Base-by-base conservation (phyloP, 192 early-diverging fungal species). In the Backusella macrospora region DNA sequence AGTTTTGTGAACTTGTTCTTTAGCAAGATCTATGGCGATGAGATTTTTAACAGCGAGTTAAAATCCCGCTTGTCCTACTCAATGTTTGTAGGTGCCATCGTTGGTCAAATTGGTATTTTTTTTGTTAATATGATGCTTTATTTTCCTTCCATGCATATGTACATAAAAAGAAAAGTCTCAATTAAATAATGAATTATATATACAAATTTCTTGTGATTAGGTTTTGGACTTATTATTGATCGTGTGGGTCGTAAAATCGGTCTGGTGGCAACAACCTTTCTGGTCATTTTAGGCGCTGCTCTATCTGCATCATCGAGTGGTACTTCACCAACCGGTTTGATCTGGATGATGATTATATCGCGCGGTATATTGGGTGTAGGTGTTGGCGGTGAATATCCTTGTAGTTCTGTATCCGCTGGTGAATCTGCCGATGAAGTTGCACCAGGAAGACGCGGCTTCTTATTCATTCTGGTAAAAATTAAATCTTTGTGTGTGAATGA, bases 191-290 rank as follows among this genome's bases (percentile, higher is more conserved):
- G 29, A 34, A 34, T 34, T 34, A 34, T 34, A 34, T 34, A 2
- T 15, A 48, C 3, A 16, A 1, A 49, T 62, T 15, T 21, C 16
- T 21, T 14, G 8, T 52, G 10, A 42, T 16, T 21, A 76, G 77
- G 79, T 5, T 82, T 88, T 52, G 86, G 86, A 16, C 72, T 83
- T 9, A 52, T 86, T n/a, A 79, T 82, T 59, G 86, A 88, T 75
- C 83, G 85, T 39, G 62, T 88, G 21, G 86, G 86, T 70, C 78
- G 86, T 66, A 88, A 88, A 64, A 79, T 85, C 26, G 86, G 85
- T 55, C 70, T 88, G 49, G 59, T 88, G 49, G 40, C 76, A 29
- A 84, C 85, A 0, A 84, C 85, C 1, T 52, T 81, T 65, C 70
- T 86, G 37, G 82, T 86, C 45, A 83, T 86, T 34, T 6, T 86